Base-by-base conservation (phyloP, 148 eudicot species). In the Camellia lanceoleosa region DNA sequence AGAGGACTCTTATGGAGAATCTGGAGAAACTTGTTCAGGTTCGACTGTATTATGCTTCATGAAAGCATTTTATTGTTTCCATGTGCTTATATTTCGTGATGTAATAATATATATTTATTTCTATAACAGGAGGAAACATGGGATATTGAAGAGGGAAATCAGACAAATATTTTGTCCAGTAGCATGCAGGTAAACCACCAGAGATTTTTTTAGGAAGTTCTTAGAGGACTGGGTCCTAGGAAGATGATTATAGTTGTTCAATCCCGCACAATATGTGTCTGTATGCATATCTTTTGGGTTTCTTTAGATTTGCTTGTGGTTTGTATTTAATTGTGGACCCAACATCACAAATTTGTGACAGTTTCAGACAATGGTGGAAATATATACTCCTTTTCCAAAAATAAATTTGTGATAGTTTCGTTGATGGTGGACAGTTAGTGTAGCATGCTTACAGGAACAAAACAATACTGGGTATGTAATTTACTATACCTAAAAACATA, bases 21-120 rank as follows among this genome's bases (percentile, higher is more conserved):
- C 83, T 96, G 59, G 99, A 96, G 88, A 96, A 96, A 82, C 99
- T 96, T 85, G 95, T 96, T 82, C 98, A 96, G 97, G 99, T 81
- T 62, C 65, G 79, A 68, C 49, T 78, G 19, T 63, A 61, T 44
- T 47, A n/a, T 46, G 64, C 10, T 55, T 77, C 18, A 49, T 4
- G 42, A 47, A 38, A 49, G 10, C 18, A 41, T 44, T 70, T 54
- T 74, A 20, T 51, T 62, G 19, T 78, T 77, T 66, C 76, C 74
- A 78, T 65, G 38, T 51, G 60, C 63, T 51, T 30, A 20, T 76
- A 49, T 71, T 75, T 62, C 75, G 42, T 18, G 19, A 41, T 76
- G 19, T 76, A 59, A 38, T 72, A 76, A 20, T 19, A 58, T 7
- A 76, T 49, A 51, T 3, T 62, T 70, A 65, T 74, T 20, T 42